Evolutionary conservation across 106 monocot species (phyloP).

Genomic region (Cymbidium sinense): DNA sequence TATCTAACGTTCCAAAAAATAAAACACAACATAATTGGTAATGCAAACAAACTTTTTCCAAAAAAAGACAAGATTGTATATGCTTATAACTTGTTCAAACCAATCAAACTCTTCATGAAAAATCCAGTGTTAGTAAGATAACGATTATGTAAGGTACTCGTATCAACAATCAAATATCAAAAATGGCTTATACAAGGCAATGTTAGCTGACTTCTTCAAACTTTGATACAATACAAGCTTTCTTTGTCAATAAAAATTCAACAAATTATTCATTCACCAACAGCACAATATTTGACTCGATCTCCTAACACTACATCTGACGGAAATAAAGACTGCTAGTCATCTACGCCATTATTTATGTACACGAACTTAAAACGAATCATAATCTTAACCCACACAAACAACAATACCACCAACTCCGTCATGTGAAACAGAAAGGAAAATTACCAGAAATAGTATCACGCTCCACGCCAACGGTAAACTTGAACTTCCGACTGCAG

Average conservation of each 20-base stretch:
- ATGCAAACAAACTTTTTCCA: background rate
- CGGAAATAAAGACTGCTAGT: background rate
- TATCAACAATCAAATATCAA: constrained; percentile 3
- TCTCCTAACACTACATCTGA: background rate
- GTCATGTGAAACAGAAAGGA: background rate
- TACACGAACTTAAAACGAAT: too few relatives aligned
- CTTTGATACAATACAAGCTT: background rate
- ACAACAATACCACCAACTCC: background rate
- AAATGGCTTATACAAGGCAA: background rate
- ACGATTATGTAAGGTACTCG: background rate
- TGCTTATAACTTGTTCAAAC: background rate
- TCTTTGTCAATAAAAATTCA: background rate
- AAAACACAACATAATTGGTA: background rate
- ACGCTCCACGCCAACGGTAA: background rate
- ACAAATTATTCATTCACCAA: background rate
- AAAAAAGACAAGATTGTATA: background rate
- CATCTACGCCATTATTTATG: too few relatives aligned
- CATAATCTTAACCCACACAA: background rate
- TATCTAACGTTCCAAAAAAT: background rate
- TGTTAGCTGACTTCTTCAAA: background rate
- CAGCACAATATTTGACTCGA: constrained; percentile 1
- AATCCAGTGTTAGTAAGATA: background rate
- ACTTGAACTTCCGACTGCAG: constrained; percentile 7
- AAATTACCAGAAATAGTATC: constrained; percentile 13
- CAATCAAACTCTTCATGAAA: background rate